A percentile compares a stretch with the other conserved stretches of the same genome.
Conservation (phyloP, 352 stramenopile species). For the Phytophthora citricola region DNA sequence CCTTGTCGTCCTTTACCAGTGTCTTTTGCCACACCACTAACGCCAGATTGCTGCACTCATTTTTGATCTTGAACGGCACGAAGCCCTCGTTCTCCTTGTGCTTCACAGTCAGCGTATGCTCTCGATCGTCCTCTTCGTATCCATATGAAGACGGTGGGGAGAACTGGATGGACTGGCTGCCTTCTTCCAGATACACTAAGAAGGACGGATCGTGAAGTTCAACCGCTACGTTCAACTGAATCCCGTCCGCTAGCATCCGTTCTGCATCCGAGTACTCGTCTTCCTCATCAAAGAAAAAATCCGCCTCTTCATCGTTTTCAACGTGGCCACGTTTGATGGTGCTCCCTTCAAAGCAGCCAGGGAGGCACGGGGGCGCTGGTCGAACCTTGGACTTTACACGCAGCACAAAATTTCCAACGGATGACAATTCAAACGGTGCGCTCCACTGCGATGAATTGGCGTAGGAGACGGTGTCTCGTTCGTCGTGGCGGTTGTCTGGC, state of each 20-base stretch:
- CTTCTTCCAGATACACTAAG: constrained; percentile 67
- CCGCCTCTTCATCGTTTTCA: constrained; percentile 39
- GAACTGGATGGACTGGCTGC: constrained; percentile 33
- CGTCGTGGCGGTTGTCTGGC: constrained; percentile 32
- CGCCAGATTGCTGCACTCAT: constrained; percentile 81
- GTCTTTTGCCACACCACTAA: constrained; percentile 87
- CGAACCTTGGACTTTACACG: constrained; percentile 69
- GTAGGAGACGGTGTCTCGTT: constrained; percentile 33
- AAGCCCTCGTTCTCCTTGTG: constrained; percentile 65
- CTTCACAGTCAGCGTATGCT: constrained; percentile 38
- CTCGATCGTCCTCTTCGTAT: constrained; percentile 35
- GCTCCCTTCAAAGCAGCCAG: constrained; percentile 53
- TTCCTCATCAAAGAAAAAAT: constrained; percentile 45
- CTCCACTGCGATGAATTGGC: constrained; percentile 74
- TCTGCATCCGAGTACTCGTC: constrained; percentile 47
- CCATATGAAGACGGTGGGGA: constrained; percentile 36
- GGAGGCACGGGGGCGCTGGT: constrained; percentile 45
- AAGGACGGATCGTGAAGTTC: constrained; percentile 85
- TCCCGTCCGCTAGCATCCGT: constrained; percentile 41
- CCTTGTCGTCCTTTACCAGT: constrained; percentile 56
- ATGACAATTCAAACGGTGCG: constrained; percentile 78
- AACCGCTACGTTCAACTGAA: constrained; percentile 78
- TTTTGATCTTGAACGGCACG: constrained; percentile 83
- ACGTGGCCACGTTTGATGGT: constrained; percentile 16
- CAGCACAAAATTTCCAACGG: constrained; percentile 82